phyloP scores from a whole-genome alignment of 129 eudicot species.

The Artemisia annua region DNA sequence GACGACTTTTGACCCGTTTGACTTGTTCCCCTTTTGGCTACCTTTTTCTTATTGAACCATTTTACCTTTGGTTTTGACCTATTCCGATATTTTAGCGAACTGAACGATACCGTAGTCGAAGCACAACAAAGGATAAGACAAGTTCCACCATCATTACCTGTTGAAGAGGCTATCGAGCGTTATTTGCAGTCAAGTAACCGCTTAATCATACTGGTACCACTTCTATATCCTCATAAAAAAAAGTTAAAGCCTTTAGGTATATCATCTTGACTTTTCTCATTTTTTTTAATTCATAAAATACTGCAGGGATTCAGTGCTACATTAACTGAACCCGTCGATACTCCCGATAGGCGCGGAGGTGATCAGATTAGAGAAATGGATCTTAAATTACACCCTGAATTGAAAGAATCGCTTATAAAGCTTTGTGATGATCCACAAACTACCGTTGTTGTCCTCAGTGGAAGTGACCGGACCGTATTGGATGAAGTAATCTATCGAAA shows the following conservation, averaged over 20 bases:
- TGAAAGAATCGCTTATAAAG: conserved; percentile 53
- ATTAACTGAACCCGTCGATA: conserved; percentile 80
- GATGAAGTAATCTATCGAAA: conserved; percentile 54
- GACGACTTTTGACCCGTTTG: background rate
- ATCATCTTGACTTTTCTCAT: background rate
- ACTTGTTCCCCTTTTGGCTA: background rate
- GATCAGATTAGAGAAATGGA: conserved; percentile 98
- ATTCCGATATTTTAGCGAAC: conserved; percentile 50
- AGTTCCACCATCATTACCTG: conserved; percentile 69
- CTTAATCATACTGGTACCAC: conserved; percentile 80
- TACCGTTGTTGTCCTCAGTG: conserved; percentile 86
- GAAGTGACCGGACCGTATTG: conserved; percentile 73
- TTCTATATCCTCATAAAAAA: conserved; percentile 1
- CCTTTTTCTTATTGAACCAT: background rate
- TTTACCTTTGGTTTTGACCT: conserved; percentile 20
- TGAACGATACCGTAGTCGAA: conserved; percentile 93
- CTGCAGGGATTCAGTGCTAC: conserved; percentile 90
- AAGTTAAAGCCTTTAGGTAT: background rate
- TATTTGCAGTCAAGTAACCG: conserved; percentile 77
- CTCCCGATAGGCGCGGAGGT: conserved; percentile 85
- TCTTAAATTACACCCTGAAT: conserved; percentile 82
- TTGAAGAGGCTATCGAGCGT: conserved; percentile 57
- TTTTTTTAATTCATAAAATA: conserved; percentile 1
- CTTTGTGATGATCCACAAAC: conserved; percentile 83
- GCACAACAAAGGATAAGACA: conserved; percentile 90